A percentile compares a stretch with the other conserved stretches of the same genome.
Conservation (phyloP, 345 rosid genomes). For the Lepidium didymum region DNA sequence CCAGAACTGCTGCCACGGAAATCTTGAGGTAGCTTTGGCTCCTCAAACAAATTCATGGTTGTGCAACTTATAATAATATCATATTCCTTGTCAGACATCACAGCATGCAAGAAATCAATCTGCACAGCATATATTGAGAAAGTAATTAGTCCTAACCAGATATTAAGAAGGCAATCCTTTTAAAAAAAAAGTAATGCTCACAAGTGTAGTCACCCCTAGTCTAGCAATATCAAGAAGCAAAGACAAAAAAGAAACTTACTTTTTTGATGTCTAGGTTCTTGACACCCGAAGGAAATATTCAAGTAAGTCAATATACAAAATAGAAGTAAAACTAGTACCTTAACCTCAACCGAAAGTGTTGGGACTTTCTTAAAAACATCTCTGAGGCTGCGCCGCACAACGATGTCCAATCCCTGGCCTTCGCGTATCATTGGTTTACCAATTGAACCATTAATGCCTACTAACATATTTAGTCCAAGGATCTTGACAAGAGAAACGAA, state of each 20-base stretch:
- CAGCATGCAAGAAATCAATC: conserved; percentile 82
- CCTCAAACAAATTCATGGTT: conserved; percentile 67
- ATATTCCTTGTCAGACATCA: conserved; percentile 90
- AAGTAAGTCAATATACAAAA: conserved; percentile 1
- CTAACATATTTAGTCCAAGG: conserved; percentile 88
- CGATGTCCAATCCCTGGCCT: conserved; percentile 80
- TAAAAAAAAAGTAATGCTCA: neutral
- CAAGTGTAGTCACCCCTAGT: neutral
- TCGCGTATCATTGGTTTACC: conserved; percentile 90
- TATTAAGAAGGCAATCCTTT: conserved; percentile 7
- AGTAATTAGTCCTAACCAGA: neutral
- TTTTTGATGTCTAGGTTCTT: conserved; percentile 8
- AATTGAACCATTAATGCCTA: conserved; percentile 70
- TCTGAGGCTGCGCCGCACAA: conserved; percentile 85
- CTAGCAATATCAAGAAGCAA: conserved; percentile 5
- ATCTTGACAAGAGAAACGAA: conserved; percentile 47
- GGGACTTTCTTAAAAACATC: conserved; percentile 95
- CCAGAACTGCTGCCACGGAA: conserved; percentile 76
- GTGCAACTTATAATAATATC: conserved; percentile 65
- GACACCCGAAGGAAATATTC: neutral
- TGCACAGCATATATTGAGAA: conserved; percentile 34
- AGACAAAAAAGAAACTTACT: neutral
- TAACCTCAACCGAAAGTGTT: conserved; percentile 77
- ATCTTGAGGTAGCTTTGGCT: conserved; percentile 82
- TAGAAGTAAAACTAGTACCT: conserved; percentile 43